Evolutionary conservation across 116 monocot genomes (phyloP), one percentile per base, ranked within the genome.

Genomic region (Dioscorea cayenensis): DNA sequence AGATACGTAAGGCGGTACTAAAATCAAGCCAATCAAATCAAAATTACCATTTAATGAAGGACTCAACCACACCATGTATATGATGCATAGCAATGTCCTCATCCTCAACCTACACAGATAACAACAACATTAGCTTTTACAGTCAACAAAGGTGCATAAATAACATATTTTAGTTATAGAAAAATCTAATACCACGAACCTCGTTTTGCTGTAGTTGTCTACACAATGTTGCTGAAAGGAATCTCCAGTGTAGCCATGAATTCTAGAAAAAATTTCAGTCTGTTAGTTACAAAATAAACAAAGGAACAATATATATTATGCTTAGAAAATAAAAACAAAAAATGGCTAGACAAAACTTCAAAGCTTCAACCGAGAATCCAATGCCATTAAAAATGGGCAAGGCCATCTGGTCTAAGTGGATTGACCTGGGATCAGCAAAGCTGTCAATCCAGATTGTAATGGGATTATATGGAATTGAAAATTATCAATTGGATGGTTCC

Each of bases 21-120:
- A 18, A n/a, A 52, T 52, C 18, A 52, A 10, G 12, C 18, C 52
- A 8, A 52, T 52, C 0, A 52, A 52, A 13, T 52, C 18, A 22
- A 72, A 36, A 21, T 68, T 67, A 84, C 84, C 92, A 84, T 80
- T 69, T 80, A 23, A 78, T 78, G 55, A 97, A 90, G 50, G 80
- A 73, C 36, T 92, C 86, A 16, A 90, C 58, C 29, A 82, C 82
- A 71, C 96, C 88, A 83, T 83, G 75, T 74, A 97, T 72, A 62
- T 97, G 96, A 84, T 88, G 84, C 67, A 90, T 48, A 51, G 92
- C 81, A 27, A 92, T 68, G 28, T 88, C 88, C 23, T 82, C 87
- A 71, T 89, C 80, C 64, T 84, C 78, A 62, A 89, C 89, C 89
- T 94, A 67, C 43, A 73, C 60, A 35, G 12, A 60, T 23, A 9